These are phyloP conservation scores for Phytophthora pisi DNA, from an alignment of 352 stramenopile genomes.

Conservation along the genomic window DNA sequence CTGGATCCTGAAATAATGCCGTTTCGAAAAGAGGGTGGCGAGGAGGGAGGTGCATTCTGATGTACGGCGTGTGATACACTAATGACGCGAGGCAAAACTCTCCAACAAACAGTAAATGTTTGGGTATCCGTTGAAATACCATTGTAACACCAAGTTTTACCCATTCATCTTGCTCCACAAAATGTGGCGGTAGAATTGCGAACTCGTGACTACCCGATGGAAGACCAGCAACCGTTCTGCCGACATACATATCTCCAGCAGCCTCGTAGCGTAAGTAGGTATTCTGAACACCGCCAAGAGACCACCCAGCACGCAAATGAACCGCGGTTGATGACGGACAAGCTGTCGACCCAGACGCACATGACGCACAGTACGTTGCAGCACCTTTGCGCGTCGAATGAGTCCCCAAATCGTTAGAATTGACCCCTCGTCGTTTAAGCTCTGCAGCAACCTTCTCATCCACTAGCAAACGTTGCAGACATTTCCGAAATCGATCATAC, in stretches of 20 bases:
- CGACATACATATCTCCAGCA: no score
- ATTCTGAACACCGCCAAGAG: slow-evolving; percentile 22
- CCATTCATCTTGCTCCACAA: slow-evolving; percentile 4
- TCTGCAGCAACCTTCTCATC: no score
- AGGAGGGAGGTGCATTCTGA: background rate
- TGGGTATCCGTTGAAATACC: slow-evolving; percentile 15
- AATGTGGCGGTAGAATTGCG: slow-evolving; percentile 27
- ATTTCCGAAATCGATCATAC: slow-evolving; percentile 17
- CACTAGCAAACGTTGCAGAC: no score
- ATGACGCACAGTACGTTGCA: no score
- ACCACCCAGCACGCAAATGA: slow-evolving; percentile 25
- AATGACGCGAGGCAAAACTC: slow-evolving; percentile 20
- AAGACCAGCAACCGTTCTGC: slow-evolving; percentile 22
- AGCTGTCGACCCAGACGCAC: no score
- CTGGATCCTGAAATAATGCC: slow-evolving; percentile 14
- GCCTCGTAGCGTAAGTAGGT: slow-evolving; percentile 28
- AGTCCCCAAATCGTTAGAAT: no score
- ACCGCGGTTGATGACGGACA: slow-evolving; percentile 23
- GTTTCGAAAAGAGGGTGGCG: slow-evolving; percentile 10
- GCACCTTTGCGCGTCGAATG: no score
- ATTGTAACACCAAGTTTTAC: slow-evolving; percentile 3
- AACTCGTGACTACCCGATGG: slow-evolving; percentile 15
- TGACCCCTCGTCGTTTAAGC: no score
- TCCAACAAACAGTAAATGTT: slow-evolving; percentile 4
- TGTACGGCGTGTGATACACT: slow-evolving; percentile 11